phyloP scores from a whole-genome alignment of 345 rosid genomes.

The Melaleuca alternifolia region DNA sequence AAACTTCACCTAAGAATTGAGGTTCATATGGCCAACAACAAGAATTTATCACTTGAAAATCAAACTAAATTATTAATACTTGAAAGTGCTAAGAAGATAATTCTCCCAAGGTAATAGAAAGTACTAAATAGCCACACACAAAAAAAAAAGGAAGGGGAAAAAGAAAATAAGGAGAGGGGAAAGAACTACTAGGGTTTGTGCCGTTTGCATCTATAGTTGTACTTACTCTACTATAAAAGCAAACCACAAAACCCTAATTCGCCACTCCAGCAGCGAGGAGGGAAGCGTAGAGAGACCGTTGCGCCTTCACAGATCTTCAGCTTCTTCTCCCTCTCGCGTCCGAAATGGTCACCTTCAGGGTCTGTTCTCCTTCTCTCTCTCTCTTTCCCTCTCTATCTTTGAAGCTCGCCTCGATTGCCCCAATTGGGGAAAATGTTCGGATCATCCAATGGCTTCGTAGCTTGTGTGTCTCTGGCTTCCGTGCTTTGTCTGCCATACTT shows the following conservation, averaged over 20 bases:
- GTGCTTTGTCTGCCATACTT: not conserved
- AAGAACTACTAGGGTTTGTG: not conserved
- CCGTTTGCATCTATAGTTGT: not conserved
- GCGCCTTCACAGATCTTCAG: not conserved
- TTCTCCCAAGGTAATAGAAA: not conserved
- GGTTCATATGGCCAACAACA: not conserved
- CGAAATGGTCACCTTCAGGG: not conserved
- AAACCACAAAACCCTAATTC: not conserved
- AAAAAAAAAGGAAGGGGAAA: rapidly evolving
- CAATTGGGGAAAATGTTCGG: not conserved
- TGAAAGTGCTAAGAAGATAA: not conserved
- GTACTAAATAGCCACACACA: not conserved
- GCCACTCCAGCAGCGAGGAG: not conserved
- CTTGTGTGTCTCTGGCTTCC: not conserved
- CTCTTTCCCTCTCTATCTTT: not conserved
- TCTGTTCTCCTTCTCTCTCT: not conserved
- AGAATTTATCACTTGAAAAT: not conserved
- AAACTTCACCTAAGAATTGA: not conserved
- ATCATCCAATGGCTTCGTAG: not conserved
- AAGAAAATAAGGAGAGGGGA: not conserved
- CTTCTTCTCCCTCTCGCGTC: not conserved
- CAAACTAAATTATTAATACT: not conserved
- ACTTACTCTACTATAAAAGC: not conserved
- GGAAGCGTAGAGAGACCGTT: not conserved
- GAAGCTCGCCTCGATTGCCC: not conserved